Evolutionary conservation across 257 asterid species (phyloP).

Genomic region (Plantago major): DNA sequence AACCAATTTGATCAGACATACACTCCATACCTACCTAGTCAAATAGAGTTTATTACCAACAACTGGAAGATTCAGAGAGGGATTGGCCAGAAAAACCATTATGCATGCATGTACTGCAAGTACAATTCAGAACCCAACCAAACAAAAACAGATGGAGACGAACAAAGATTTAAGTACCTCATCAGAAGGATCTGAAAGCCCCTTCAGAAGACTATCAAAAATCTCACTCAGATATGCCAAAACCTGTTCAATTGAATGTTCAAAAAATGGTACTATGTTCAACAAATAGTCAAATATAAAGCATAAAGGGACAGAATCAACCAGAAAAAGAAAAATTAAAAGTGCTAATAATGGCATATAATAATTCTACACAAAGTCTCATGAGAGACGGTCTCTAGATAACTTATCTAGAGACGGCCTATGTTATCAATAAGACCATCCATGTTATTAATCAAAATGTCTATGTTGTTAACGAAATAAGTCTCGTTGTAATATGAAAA

Average conservation of each 20-base stretch:
- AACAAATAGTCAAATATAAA: no score
- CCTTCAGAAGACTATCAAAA: conserved; percentile 82
- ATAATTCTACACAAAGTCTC: conserved; percentile 5
- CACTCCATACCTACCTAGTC: no score
- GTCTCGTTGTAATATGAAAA: no score
- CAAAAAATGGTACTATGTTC: conserved; percentile 1
- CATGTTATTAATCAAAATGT: no score
- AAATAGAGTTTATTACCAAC: no score
- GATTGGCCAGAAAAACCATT: not conserved
- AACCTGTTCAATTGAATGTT: conserved; percentile 52
- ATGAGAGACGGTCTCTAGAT: no score
- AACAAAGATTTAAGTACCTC: conserved; percentile 54
- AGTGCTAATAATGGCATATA: conserved; percentile 10
- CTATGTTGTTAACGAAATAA: no score
- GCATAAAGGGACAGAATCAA: not conserved
- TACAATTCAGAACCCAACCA: not conserved
- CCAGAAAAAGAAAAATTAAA: not conserved
- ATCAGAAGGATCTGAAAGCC: conserved; percentile 94
- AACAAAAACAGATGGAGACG: not conserved
- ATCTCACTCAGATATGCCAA: conserved; percentile 69
- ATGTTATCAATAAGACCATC: no score
- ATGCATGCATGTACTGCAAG: no score
- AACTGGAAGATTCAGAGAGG: not conserved
- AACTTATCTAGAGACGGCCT: no score
- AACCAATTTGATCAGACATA: no score